Evolutionary conservation across 257 asterid species (phyloP).

Genomic region (Linderniella brevidens): DNA sequence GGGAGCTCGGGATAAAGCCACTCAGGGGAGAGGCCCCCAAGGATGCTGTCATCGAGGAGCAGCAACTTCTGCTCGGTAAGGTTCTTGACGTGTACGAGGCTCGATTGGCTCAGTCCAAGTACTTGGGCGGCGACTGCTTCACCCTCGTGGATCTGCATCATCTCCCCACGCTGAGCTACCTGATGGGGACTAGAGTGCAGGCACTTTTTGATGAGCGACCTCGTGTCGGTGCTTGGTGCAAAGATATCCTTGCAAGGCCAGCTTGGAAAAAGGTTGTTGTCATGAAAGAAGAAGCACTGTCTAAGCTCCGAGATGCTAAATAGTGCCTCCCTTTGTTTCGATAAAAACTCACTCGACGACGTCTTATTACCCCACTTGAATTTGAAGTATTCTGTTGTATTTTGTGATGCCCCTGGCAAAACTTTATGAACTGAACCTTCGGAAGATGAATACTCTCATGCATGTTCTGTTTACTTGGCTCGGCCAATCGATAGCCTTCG

Average conservation of each 20-base stretch:
- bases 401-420: no score
- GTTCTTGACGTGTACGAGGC: constrained; percentile 46
- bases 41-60: constrained; percentile 17
- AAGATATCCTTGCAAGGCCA: constrained; percentile 27
- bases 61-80: constrained; percentile 11
- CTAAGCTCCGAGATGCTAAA: no score
- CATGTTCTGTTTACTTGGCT: no score
- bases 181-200: constrained; percentile 22
- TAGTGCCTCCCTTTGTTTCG: no score
- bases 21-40: constrained; percentile 17
- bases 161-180: constrained; percentile 21
- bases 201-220: constrained; percentile 31
- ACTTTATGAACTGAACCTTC: no score
- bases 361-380: no score
- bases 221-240: constrained; percentile 24
- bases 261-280: constrained; percentile 30
- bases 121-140: constrained; percentile 29
- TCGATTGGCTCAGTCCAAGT: constrained; percentile 23
- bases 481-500: no score
- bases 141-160: constrained; percentile 37
- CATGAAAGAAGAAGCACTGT: no score
- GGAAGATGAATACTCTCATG: no score
- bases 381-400: no score
- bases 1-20: constrained; percentile 22
- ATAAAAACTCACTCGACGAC: no score